Conservation (phyloP, 257 asterid genomes). For the Penstemon newberryi region DNA sequence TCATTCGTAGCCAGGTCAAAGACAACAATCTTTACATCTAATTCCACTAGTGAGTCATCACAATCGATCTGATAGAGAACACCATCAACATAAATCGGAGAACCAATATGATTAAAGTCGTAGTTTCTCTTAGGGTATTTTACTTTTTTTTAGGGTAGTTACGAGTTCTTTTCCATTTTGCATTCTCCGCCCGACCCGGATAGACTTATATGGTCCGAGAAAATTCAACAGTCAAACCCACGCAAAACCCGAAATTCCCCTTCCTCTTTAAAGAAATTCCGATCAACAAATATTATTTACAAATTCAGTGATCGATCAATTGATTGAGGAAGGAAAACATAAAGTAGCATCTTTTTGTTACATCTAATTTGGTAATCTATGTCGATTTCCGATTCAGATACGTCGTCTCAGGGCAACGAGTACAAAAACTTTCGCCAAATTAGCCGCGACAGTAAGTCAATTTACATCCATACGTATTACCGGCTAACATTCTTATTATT, state of each 20-base stretch:
- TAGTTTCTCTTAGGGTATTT: too few relatives aligned
- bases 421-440: slow-evolving; percentile 58
- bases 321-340: too few relatives aligned
- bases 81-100: too few relatives aligned
- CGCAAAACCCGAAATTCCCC: background rate
- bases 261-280: background rate
- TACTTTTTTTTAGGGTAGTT: too few relatives aligned
- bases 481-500: too few relatives aligned
- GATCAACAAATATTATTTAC: background rate
- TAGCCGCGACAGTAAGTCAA: slow-evolving; percentile 58
- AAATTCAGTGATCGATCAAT: background rate
- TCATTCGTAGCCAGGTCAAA: too few relatives aligned
- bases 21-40: too few relatives aligned
- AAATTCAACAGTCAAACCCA: slow-evolving; percentile 20
- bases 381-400: slow-evolving; percentile 68
- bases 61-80: too few relatives aligned
- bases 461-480: background rate
- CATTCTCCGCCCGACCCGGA: slow-evolving; percentile 15
- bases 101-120: too few relatives aligned
- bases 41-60: too few relatives aligned
- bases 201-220: background rate
- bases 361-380: slow-evolving; percentile 22
- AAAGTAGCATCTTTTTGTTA: background rate
- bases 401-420: slow-evolving; percentile 63
- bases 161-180: background rate